Percentiles rank a stretch among this genome's conserved stretches.
These are phyloP conservation scores for Salix koriyanagi DNA, from an alignment of 345 rosid genomes.

Conservation along the genomic window DNA sequence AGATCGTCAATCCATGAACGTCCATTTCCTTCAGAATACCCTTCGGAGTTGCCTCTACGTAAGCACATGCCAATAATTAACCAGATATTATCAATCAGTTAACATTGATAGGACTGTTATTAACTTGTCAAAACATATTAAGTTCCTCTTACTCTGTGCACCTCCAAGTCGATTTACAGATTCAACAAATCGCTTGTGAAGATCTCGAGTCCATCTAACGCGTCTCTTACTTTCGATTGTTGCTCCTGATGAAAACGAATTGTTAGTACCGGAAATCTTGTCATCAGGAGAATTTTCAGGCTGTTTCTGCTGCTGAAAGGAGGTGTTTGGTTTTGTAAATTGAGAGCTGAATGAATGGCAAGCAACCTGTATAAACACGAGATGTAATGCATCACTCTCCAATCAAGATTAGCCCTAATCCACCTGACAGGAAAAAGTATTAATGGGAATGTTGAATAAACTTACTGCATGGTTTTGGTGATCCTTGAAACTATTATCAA, in stretches of 20 bases:
- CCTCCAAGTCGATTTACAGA: slow-evolving; percentile 32
- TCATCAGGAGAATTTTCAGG: neutral
- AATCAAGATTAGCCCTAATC: too few species aligned
- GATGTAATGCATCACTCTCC: too few species aligned
- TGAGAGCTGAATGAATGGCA: neutral
- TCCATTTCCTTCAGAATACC: slow-evolving; percentile 29
- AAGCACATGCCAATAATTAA: neutral
- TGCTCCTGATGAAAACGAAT: neutral
- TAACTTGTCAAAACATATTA: neutral
- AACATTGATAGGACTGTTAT: neutral
- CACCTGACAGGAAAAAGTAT: too few species aligned
- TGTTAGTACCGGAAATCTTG: neutral
- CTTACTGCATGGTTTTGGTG: slow-evolving; percentile 10
- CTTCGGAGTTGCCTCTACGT: slow-evolving; percentile 36
- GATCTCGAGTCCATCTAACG: slow-evolving; percentile 35
- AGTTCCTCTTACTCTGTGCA: slow-evolving; percentile 20
- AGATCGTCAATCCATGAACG: slow-evolving; percentile 25
- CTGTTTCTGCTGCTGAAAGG: neutral
- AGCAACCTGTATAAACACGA: slow-evolving; percentile 1
- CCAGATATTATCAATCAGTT: neutral
- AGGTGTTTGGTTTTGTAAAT: slow-evolving; percentile 1
- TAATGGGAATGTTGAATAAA: neutral
- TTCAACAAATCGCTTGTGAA: slow-evolving; percentile 33
- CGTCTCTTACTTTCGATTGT: slow-evolving; percentile 12
- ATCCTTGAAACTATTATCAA: slow-evolving; percentile 5